phyloP scores from a whole-genome alignment of 176 grass and related monocot species.

The Lolium multiflorum region DNA sequence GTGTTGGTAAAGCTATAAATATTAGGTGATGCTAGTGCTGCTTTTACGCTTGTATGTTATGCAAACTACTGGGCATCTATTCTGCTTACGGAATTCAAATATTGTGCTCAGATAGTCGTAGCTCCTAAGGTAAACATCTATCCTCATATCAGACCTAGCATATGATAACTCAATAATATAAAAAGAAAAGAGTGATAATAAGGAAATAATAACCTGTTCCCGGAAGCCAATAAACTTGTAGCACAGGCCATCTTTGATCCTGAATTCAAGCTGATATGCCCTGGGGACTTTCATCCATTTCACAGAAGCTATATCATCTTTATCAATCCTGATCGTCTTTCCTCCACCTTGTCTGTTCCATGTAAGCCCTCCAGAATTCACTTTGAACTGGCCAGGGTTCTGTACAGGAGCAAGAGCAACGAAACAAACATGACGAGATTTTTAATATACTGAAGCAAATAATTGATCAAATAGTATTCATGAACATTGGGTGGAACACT shows the following conservation, averaged over 20 bases:
- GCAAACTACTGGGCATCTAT: neutral
- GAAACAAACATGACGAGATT: constrained; percentile 16
- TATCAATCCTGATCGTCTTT: constrained; percentile 79
- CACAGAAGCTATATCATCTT: constrained; percentile 68
- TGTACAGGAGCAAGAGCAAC: constrained; percentile 41
- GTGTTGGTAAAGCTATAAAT: neutral
- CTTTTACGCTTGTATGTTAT: neutral
- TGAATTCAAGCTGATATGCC: constrained; percentile 76
- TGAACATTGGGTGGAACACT: neutral
- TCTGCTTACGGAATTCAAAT: neutral
- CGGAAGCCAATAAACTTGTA: constrained; percentile 89
- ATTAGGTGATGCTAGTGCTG: neutral
- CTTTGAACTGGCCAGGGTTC: constrained; percentile 88
- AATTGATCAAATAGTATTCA: constrained; percentile 15
- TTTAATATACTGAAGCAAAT: neutral
- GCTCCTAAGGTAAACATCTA: neutral
- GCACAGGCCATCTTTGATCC: constrained; percentile 76
- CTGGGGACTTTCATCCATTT: constrained; percentile 89
- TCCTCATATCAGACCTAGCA: constrained; percentile 6
- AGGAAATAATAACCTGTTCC: constrained; percentile 57
- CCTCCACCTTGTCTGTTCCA: constrained; percentile 92
- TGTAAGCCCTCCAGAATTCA: constrained; percentile 73
- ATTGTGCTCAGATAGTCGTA: constrained; percentile 11
- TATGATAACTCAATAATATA: constrained; percentile 19
- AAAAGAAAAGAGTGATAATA: neutral